Conservation (phyloP, 1,139 yeast genomes). For the Pichia sp. region DNA sequence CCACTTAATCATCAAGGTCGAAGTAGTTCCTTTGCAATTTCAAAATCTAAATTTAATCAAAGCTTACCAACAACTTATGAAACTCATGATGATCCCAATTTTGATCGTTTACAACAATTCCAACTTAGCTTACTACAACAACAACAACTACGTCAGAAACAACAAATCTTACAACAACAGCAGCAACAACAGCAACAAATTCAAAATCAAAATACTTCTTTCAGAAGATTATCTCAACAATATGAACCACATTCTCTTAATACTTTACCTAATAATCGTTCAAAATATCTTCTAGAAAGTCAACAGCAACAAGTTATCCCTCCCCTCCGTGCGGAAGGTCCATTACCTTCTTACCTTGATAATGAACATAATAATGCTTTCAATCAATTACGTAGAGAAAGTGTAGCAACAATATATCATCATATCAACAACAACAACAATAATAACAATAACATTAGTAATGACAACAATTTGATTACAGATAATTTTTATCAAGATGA, state of each 20-base stretch:
- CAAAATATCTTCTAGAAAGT: slow-evolving; percentile 7
- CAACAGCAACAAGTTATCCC: slow-evolving; percentile 29
- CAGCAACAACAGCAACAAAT: slow-evolving; percentile 4
- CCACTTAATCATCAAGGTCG: slow-evolving; percentile 3
- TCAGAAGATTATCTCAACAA: slow-evolving; percentile 8
- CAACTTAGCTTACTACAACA: neutral
- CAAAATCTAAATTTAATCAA: slow-evolving; percentile 17
- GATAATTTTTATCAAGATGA: no score
- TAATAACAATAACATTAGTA: neutral
- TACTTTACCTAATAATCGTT: neutral
- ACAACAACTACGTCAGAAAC: slow-evolving; percentile 3
- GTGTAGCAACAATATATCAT: slow-evolving; percentile 31
- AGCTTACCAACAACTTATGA: slow-evolving; percentile 47
- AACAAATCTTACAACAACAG: slow-evolving; percentile 1
- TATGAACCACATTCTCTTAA: slow-evolving; percentile 2
- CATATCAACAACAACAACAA: slow-evolving; percentile 3
- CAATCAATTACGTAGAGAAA: slow-evolving; percentile 33
- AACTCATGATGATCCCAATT: slow-evolving; percentile 22
- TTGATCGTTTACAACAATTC: neutral
- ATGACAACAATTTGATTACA: slow-evolving; percentile 1
- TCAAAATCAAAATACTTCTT: neutral
- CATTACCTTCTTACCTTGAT: slow-evolving; percentile 35
- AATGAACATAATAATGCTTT: slow-evolving; percentile 25
- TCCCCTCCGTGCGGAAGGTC: slow-evolving; percentile 36
- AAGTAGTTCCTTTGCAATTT: slow-evolving; percentile 12